Evolutionary conservation across 1,139 yeast species (phyloP), one percentile per base, ranked within the genome.

Genomic region (Lodderomyces elongisporus): DNA sequence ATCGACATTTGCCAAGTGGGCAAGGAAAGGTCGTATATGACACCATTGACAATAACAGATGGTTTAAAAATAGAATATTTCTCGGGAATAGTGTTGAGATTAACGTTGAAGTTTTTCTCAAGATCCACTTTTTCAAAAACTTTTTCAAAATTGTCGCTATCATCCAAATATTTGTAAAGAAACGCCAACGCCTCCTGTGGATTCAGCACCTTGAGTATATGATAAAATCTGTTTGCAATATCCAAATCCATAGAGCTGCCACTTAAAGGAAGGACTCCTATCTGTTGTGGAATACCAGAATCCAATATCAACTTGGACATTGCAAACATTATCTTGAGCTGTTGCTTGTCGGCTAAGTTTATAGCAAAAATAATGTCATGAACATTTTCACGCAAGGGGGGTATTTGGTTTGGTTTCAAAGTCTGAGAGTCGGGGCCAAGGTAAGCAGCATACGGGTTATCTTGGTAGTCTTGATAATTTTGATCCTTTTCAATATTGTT

Each of bases 321-420:
- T 3, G 77, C 66, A 28, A 70, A 61, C 21, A 79, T 54, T 1
- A 67, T 69, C 23, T 62, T 54, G 39, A 70, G 47, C 51, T 78
- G 76, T 2, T 62, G 57, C 14, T 66, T 60, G 39, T 75, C 66
- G 0, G 79, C 62, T 25, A 87, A 60, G 44, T 83, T 79, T n/a
- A 88, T 50, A 0, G 76, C 85, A 49, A 88, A 78, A 0, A 91
- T 73, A 22, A 84, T 42, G 30, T 87, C 85, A 49, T 85, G 88
- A 38, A 87, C 66, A 49, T 91, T 91, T 44, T 84, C 88, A 34
- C 69, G 69, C 27, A 82, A 68, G 4, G 74, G 72, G 2, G 94
- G 94, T 9, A 87, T 60, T 46, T 77, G 80, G 6, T 85, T 88
- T 14, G 67, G 64, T 25, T 56, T 52, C 35, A 54, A 42, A 18